Evolutionary conservation across 1,139 yeast species (phyloP).

Genomic region (Geotrichum fermentans): DNA sequence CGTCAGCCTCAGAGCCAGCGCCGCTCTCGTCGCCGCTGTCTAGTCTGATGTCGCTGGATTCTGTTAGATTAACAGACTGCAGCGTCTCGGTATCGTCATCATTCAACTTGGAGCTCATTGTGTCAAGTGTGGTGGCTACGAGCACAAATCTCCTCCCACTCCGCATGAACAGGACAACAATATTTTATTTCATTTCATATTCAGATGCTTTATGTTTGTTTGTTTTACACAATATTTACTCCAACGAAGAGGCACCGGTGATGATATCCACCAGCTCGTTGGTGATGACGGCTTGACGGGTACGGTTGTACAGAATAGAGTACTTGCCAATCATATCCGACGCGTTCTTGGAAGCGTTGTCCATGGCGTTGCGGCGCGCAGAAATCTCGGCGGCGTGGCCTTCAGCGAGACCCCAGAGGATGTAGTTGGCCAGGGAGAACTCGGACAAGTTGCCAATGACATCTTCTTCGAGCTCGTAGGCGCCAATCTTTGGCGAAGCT

Average conservation of each 20-base stretch:
- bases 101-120: background rate
- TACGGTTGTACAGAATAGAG: constrained; percentile 97
- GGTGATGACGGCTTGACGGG: constrained; percentile 99
- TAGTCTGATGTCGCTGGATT: too few species aligned
- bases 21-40: too few species aligned
- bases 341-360: constrained; percentile 98
- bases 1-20: background rate
- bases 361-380: constrained; percentile 99
- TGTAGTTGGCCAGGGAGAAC: constrained; percentile 84
- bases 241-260: constrained; percentile 99
- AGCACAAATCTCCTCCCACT: too few species aligned
- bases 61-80: background rate
- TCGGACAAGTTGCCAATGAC: constrained; percentile 54
- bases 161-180: too few species aligned
- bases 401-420: constrained; percentile 90
- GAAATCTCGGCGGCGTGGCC: constrained; percentile 98
- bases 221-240: constrained; percentile 42
- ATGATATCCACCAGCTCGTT: constrained; percentile 98
- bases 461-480: constrained; percentile 78
- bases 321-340: constrained; percentile 96
- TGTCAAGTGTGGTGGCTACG: too few species aligned
- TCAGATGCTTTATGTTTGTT: too few species aligned
- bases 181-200: background rate
- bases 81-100: background rate
- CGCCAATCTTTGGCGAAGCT: constrained; percentile 79